Conservation (phyloP, 768 basidiomycete species). For the Lentinus brumalis region DNA sequence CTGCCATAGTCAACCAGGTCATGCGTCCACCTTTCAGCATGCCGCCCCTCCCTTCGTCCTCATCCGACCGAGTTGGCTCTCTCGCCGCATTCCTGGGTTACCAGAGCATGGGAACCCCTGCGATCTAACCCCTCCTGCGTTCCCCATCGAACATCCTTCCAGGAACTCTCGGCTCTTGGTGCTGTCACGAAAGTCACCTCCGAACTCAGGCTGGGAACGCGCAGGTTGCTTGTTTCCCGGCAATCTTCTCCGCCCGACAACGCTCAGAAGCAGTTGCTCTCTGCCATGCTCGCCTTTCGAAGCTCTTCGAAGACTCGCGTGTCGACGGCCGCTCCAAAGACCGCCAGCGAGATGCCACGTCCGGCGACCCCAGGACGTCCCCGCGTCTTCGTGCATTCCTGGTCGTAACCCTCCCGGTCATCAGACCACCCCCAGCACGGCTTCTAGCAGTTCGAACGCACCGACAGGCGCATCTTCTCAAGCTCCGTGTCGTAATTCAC, state of each 20-base stretch:
- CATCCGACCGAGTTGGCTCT: not conserved
- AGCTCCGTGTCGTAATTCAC: slow-evolving; percentile 5
- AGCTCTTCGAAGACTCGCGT: not conserved
- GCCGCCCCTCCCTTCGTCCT: not conserved
- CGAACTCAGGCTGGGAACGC: not conserved
- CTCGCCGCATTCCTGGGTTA: not conserved
- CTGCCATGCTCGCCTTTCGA: not conserved
- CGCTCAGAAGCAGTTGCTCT: not conserved
- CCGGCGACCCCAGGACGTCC: not conserved
- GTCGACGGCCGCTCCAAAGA: not conserved
- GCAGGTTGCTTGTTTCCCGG: not conserved
- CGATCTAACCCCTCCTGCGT: not conserved
- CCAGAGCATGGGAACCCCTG: not conserved
- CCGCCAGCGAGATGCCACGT: not conserved
- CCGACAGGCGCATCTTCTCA: not conserved
- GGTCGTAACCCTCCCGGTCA: not conserved
- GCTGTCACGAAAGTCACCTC: not conserved
- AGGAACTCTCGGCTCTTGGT: not conserved
- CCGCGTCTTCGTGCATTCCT: not conserved
- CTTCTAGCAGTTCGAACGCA: not conserved
- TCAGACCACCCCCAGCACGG: slow-evolving; percentile 4
- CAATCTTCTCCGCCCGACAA: not conserved
- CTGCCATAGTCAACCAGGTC: not conserved
- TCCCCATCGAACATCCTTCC: not conserved
- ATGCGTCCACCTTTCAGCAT: not conserved